A percentile compares a stretch with the other conserved stretches of the same genome.
Evolutionary conservation across 768 basidiomycete species (phyloP).

Genomic region (Boletellus ananiceps): DNA sequence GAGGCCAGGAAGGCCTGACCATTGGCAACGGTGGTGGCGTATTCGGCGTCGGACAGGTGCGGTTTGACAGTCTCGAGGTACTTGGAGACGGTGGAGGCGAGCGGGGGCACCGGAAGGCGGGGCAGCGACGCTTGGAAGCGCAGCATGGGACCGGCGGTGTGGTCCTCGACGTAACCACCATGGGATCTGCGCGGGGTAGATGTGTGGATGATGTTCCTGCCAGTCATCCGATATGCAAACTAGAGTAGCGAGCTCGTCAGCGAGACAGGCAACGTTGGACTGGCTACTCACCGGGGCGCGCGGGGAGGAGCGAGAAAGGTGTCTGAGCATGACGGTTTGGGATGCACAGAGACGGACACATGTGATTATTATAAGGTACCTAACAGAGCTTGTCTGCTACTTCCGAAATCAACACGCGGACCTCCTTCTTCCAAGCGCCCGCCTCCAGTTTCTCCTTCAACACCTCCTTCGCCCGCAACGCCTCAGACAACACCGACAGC

Average conservation of each 20-base stretch:
- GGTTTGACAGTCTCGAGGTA: constrained; percentile 86
- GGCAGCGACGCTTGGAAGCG: constrained; percentile 71
- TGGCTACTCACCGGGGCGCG: too few species aligned
- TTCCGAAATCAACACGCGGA: constrained; percentile 61
- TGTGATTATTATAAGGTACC: constrained; percentile 8
- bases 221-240: constrained; percentile 18
- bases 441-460: constrained; percentile 46
- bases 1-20: constrained; percentile 70
- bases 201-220: constrained; percentile 24
- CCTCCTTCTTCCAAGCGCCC: constrained; percentile 56
- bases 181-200: too few species aligned
- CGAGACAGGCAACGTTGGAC: too few species aligned
- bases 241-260: not conserved
- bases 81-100: constrained; percentile 78
- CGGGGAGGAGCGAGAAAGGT: too few species aligned
- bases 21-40: constrained; percentile 48
- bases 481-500: constrained; percentile 57
- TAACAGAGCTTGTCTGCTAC: constrained; percentile 44
- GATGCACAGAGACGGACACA: not conserved
- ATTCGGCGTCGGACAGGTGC: constrained; percentile 62
- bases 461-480: constrained; percentile 55
- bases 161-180: constrained; percentile 50
- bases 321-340: too few species aligned
- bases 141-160: constrained; percentile 61
- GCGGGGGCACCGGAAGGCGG: constrained; percentile 76